A percentile compares a stretch with the other conserved stretches of the same genome.
phyloP scores from a whole-genome alignment of 352 stramenopile species.

The Globisporangium emineosum region DNA sequence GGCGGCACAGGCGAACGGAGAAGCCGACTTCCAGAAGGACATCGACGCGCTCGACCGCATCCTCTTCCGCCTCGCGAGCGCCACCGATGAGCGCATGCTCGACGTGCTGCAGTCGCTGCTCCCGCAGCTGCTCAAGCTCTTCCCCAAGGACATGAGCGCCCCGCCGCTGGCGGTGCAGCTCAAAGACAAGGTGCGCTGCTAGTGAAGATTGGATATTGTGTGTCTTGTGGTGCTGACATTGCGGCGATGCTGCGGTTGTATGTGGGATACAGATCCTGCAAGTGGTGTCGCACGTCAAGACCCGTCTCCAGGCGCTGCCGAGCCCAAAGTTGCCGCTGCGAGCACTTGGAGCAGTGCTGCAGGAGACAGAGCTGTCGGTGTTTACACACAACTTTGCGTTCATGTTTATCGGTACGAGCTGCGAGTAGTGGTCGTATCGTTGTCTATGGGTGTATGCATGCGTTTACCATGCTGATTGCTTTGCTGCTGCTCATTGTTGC shows the following conservation, averaged over 20 bases:
- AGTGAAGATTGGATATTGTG: too few relatives aligned
- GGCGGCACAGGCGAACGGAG: not conserved
- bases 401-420: constrained; percentile 61
- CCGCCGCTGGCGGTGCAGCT: constrained; percentile 44
- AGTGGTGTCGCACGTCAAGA: constrained; percentile 73
- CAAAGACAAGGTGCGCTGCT: constrained; percentile 55
- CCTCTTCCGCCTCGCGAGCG: constrained; percentile 72
- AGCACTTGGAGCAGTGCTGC: constrained; percentile 43
- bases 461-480: not conserved
- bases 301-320: constrained; percentile 55
- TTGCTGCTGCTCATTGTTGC: not conserved
- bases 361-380: constrained; percentile 33
- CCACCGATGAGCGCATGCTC: constrained; percentile 61
- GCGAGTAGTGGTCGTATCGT: not conserved
- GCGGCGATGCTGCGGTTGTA: not conserved
- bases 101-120: constrained; percentile 61
- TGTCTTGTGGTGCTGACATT: constrained; percentile 3
- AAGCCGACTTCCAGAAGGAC: constrained; percentile 34
- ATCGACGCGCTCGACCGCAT: constrained; percentile 71
- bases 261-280: constrained; percentile 48
- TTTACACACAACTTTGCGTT: constrained; percentile 70
- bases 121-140: constrained; percentile 63
- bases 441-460: not conserved
- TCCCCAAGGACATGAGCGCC: constrained; percentile 36
- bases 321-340: constrained; percentile 45